Base-by-base conservation (phyloP, 495 filamentous ascomycete species). In the Xylaria curta region DNA sequence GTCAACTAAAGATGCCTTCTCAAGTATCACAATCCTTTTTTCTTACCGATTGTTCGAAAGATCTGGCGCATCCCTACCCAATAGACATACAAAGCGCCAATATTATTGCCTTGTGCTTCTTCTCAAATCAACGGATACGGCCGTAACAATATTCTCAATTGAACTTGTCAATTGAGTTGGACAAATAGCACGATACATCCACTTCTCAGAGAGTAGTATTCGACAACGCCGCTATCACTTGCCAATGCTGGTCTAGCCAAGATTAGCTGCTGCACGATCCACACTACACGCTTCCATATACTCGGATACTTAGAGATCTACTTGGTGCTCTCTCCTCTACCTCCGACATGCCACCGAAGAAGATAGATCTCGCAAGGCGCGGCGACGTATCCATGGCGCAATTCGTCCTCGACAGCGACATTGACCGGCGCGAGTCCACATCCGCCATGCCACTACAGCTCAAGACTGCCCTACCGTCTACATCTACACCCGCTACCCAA, bases 341-440 rank as follows among this genome's bases (percentile, higher is more conserved):
- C 8, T 17, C 31, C 68, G 42, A 51, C 68, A 70, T 70, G 68
- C 56, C 68, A 21, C 53, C 66, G 9, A 70, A 26, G 49, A 70
- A 70, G 59, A 44, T 51, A 42, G 59, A 64, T 54, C 24, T 60
- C 21, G 21, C 59, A 10, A 70, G 24, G 64, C 68, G 68, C 33
- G 47, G 42, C 53, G 65, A 84, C 72, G 79, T 82, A 60, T 84
- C 83, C 8, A 81, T 76, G 67, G 83, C 83, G 1, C 76, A 80
- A 47, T 84, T 83, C 44, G 79, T 82, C 7, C 75, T 81, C 44
- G 82, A 80, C 64, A 81, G 81, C 28, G 79, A 81, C 9, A 75
- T 78, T 60, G 73, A 49, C 56, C 66, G 10, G 59, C 24, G 38
- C 53, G 76, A 72, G 58, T 70, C 75, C 0, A 72, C 65, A 26